These are phyloP conservation scores for Gossypium schwendimanii DNA, from an alignment of 441 rosid species.

Conservation along the genomic window DNA sequence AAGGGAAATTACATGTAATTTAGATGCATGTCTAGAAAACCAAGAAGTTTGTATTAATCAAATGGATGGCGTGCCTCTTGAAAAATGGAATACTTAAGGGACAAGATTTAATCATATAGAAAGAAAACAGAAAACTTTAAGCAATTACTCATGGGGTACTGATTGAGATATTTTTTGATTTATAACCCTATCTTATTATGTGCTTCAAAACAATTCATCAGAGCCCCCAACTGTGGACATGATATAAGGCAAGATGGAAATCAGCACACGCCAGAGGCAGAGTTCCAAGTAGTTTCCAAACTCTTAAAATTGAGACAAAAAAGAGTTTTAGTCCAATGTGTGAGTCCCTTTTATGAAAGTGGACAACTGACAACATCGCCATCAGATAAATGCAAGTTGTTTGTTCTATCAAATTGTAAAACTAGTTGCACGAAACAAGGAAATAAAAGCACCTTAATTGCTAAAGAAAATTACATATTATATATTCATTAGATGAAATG, in stretches of 20 bases:
- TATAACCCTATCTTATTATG: neutral
- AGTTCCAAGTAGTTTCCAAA: neutral
- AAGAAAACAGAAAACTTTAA: neutral
- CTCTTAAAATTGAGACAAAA: neutral
- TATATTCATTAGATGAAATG: slow-evolving; percentile 13
- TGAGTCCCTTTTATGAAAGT: neutral
- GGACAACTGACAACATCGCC: neutral
- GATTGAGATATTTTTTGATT: neutral
- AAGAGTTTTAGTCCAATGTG: neutral
- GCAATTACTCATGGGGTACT: neutral
- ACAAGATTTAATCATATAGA: neutral
- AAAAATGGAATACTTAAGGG: neutral
- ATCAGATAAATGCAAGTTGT: slow-evolving; percentile 8
- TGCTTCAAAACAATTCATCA: neutral
- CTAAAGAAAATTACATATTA: slow-evolving; percentile 9
- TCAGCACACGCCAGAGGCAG: neutral
- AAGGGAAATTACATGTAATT: slow-evolving; percentile 1
- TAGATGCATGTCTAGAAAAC: neutral
- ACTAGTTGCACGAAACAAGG: slow-evolving; percentile 6
- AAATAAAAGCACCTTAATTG: slow-evolving; percentile 4
- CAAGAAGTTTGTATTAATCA: neutral
- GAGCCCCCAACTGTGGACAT: neutral
- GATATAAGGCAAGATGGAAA: neutral
- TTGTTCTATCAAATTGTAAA: neutral
- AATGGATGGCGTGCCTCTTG: neutral